These are phyloP conservation scores for Leccinellum luteum DNA, from an alignment of 768 basidiomycete species.

Conservation along the genomic window DNA sequence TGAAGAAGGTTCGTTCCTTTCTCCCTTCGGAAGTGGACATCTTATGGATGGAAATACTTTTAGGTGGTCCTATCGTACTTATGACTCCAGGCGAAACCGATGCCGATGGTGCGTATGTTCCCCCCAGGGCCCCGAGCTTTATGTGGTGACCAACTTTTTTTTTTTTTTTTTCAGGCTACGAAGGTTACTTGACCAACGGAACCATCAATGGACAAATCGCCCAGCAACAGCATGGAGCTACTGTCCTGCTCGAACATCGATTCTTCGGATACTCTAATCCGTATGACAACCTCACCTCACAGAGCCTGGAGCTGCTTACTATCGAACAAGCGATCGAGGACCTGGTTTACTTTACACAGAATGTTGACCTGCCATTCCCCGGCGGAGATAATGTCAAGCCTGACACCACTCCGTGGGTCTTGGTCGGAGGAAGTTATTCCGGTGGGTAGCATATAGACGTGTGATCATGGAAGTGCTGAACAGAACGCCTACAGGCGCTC, in stretches of 20 bases:
- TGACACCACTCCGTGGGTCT: slow-evolving; percentile 30
- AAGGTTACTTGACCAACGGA: slow-evolving; percentile 57
- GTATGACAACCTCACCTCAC: slow-evolving; percentile 52
- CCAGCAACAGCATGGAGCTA: slow-evolving; percentile 61
- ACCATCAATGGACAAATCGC: slow-evolving; percentile 66
- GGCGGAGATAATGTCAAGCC: slow-evolving; percentile 61
- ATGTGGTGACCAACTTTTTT: not conserved
- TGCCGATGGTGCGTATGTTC: slow-evolving; percentile 37
- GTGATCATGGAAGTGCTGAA: not conserved
- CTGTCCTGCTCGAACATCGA: slow-evolving; percentile 67
- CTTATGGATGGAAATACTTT: not conserved
- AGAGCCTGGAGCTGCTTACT: slow-evolving; percentile 58
- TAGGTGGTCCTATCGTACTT: slow-evolving; percentile 28
- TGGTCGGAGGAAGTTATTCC: not conserved
- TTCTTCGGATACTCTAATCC: slow-evolving; percentile 78
- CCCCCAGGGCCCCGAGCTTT: not conserved
- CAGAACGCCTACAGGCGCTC: not conserved
- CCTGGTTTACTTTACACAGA: slow-evolving; percentile 66
- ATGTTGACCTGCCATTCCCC: slow-evolving; percentile 65
- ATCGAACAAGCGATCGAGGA: slow-evolving; percentile 77
- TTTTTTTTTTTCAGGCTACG: slow-evolving; percentile 22
- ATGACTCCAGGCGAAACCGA: slow-evolving; percentile 64
- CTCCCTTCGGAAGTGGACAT: not conserved
- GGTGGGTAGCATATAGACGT: not conserved
- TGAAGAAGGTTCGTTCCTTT: slow-evolving; percentile 35